phyloP scores from a whole-genome alignment of 2,329 filamentous ascomycete genomes.

The Apiospora pterosperma region DNA sequence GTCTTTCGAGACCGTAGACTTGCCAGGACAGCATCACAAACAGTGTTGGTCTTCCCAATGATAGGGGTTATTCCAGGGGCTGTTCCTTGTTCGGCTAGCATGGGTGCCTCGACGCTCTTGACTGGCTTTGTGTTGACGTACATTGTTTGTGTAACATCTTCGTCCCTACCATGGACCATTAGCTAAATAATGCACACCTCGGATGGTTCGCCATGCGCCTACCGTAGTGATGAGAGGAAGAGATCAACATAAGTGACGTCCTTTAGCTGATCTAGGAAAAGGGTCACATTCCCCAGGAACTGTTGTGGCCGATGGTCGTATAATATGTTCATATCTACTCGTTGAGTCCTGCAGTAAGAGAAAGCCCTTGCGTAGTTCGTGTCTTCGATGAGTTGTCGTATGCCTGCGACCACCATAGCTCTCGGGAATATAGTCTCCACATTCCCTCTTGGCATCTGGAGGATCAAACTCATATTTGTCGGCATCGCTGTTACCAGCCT shows the following conservation, averaged over 20 bases:
- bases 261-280: slow-evolving; percentile 82
- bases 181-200: too few species aligned
- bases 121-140: slow-evolving; percentile 78
- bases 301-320: slow-evolving; percentile 89
- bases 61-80: neutral
- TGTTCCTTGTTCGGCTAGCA: slow-evolving; percentile 6
- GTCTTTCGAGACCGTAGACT: slow-evolving; percentile 59
- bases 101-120: slow-evolving; percentile 19
- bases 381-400: slow-evolving; percentile 74
- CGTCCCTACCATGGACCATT: slow-evolving; percentile 67
- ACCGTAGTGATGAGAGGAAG: slow-evolving; percentile 83
- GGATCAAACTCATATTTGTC: slow-evolving; percentile 75
- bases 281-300: slow-evolving; percentile 70
- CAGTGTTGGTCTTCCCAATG: slow-evolving; percentile 72
- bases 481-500: slow-evolving; percentile 86
- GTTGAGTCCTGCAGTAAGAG: slow-evolving; percentile 81
- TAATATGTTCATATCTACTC: slow-evolving; percentile 96
- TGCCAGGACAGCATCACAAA: slow-evolving; percentile 81
- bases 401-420: slow-evolving; percentile 87
- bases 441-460: slow-evolving; percentile 96
- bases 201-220: too few species aligned
- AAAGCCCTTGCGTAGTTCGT: slow-evolving; percentile 85
- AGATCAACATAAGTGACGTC: slow-evolving; percentile 82
- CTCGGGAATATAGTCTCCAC: slow-evolving; percentile 92
- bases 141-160: slow-evolving; percentile 91